Conservation (phyloP, 1,284 basidiomycete genomes). For the Sutorius eximius region DNA sequence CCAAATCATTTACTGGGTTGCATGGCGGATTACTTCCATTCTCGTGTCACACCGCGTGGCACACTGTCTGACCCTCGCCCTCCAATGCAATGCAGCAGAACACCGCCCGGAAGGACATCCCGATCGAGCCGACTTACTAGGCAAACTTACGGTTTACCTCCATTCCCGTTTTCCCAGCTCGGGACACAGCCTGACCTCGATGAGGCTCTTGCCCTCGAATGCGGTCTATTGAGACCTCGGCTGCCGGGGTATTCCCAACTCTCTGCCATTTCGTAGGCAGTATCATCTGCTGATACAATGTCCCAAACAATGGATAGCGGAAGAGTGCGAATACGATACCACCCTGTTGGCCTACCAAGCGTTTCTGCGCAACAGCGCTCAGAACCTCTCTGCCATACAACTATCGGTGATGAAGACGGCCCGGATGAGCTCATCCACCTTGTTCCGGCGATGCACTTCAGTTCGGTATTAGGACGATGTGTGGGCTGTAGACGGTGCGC, state of each 20-base stretch:
- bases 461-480: not conserved
- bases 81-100: not conserved
- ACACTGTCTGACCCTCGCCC: not conserved
- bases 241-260: not conserved
- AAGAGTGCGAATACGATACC: too few species aligned
- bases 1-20: not conserved
- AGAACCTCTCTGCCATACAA: too few species aligned
- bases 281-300: too few species aligned
- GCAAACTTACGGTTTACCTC: not conserved
- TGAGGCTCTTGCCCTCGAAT: not conserved
- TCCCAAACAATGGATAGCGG: too few species aligned
- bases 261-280: not conserved
- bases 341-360: too few species aligned
- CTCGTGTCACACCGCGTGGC: not conserved
- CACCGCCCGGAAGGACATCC: not conserved
- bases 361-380: too few species aligned
- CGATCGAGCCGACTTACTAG: not conserved
- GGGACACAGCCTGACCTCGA: not conserved
- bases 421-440: too few species aligned
- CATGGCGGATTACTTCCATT: not conserved
- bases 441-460: too few species aligned
- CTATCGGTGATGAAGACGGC: too few species aligned
- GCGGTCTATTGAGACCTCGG: not conserved
- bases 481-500: slow-evolving; percentile 4
- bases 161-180: not conserved